Conservation (phyloP, 208 protist species). For the Endotrypanum monterogeii region DNA sequence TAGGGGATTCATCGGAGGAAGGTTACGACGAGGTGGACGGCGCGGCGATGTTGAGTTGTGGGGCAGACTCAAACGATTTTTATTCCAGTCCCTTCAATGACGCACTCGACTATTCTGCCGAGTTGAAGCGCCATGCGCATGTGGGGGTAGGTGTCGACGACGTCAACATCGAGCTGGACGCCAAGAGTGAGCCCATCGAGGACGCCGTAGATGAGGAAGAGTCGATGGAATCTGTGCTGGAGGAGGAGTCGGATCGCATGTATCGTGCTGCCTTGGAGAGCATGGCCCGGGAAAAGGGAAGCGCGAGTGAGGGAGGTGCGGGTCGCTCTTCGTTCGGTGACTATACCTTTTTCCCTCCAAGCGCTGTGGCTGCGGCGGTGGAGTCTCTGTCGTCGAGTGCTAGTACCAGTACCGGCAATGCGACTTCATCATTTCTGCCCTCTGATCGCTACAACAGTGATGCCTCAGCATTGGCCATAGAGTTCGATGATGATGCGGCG, state of each 20-base stretch:
- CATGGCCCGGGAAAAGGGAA: background rate
- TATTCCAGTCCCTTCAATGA: background rate
- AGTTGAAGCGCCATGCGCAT: background rate
- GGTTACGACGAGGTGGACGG: background rate
- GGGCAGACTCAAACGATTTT: background rate
- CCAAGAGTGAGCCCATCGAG: background rate
- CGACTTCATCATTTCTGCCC: conserved; percentile 13
- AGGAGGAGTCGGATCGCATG: conserved; percentile 31
- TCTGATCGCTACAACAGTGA: background rate
- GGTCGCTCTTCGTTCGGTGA: background rate
- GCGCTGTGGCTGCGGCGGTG: conserved; percentile 10
- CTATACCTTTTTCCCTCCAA: conserved; percentile 22
- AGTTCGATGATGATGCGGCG: conserved; percentile 24
- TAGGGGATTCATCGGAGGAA: background rate
- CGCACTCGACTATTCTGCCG: background rate
- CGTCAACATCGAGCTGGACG: background rate
- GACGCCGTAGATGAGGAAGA: conserved; percentile 13
- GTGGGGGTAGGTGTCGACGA: background rate
- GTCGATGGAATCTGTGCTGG: conserved; percentile 23
- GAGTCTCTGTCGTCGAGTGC: conserved; percentile 2
- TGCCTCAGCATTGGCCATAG: background rate
- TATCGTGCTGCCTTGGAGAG: conserved; percentile 16
- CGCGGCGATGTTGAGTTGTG: background rate
- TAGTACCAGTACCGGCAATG: background rate
- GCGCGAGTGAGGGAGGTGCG: background rate